Evolutionary conservation across 345 rosid genomes (phyloP), one percentile per base, ranked within the genome.

Genomic region (Eucalyptus erythrocorys): DNA sequence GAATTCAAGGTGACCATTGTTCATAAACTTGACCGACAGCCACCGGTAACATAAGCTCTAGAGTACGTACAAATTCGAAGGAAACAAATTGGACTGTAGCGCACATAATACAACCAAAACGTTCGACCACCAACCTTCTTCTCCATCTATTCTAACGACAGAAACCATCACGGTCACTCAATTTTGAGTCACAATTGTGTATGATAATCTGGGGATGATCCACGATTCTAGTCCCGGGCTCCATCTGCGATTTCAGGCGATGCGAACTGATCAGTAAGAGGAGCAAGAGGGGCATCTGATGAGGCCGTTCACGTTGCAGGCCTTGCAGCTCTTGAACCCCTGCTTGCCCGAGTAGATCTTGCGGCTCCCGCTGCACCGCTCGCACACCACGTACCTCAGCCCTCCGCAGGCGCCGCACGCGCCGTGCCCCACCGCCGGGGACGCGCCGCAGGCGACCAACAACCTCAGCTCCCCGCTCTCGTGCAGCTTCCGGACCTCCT

Each of bases 271-370:
- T 34, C 34, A 61, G 68, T 61, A 61, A 61, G 68, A 79, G 53
- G 89, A 48, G 87, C 94, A 93, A 19, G 89, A 71, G 8, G 91
- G 90, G 87, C 94, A 92, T 87, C 88, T 89, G 85, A 88, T 86
- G 87, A 93, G 87, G 34, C 94, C 94, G 92, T 93, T 91, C 32
- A 88, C 90, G 53, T 90, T 93, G 86, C 94, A 93, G 81, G 88
- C 55, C 30, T 86, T 40, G 87, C 94, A 93, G 90, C 64, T 89
- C 86, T 66, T 71, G 85, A 92, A 92, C 88, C 92, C 91, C 21
- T 26, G 49, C 87, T 90, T 86, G 26, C 66, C 85, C 86, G 57
- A n/a, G 87, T 85, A 48, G 90, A 93, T 91, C 95, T 95, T 92
- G 61, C 91, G 92, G 92, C 94, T 92, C 81, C 94, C 94, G 47